Base-by-base conservation (phyloP, 768 basidiomycete species). In the Lyophyllum shimeji region DNA sequence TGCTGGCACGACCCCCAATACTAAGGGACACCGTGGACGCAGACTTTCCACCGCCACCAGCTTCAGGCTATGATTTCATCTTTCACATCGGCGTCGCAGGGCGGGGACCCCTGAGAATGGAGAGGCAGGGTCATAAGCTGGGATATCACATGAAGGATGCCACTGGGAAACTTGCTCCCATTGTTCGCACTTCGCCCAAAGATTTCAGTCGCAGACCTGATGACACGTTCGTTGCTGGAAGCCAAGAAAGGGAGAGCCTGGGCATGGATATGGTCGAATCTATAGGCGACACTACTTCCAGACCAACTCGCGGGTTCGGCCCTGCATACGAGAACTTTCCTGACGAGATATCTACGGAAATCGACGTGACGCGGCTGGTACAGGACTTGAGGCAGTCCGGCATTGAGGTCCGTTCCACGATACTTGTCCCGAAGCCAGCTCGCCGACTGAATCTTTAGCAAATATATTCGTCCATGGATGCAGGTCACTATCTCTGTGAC, bases 401-500 rank as follows among this genome's bases (percentile, higher is more conserved):
- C 1, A 70, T 80, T 17, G 78, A 79, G 68, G 82, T 82, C 51
- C 29, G 76, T 65, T 13, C 13, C 45, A 34, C 46, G 54, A 24
- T 34, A 50, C 39, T 23, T 21, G 25, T 23, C 39, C 46, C 7
- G 27, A 6, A 39, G 23, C 11, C 29, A 29, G 29, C 9, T 9
- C 29, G 5, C 52, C 48, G 57, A 63, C 47, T 53, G 42, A 56
- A 47, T 56, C 50, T 47, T 47, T 62, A 89, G 85, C 78, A 85
- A 71, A 83, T 89, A 20, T 84, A 85, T 65, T 79, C 85, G 18
- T 89, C 88, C 2, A 81, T 85, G 77, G 89, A 90, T 64, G 85
- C 87, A 15, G 89, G 88, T 0, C 86, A 87, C 66, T 91, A 84
- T 67, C 70, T 90, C 11, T 88, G 85, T 65, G 89, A 90, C 71